Base-by-base conservation (phyloP, 2,329 filamentous ascomycete genomes). In the Cylindrodendrum hubeiense region DNA sequence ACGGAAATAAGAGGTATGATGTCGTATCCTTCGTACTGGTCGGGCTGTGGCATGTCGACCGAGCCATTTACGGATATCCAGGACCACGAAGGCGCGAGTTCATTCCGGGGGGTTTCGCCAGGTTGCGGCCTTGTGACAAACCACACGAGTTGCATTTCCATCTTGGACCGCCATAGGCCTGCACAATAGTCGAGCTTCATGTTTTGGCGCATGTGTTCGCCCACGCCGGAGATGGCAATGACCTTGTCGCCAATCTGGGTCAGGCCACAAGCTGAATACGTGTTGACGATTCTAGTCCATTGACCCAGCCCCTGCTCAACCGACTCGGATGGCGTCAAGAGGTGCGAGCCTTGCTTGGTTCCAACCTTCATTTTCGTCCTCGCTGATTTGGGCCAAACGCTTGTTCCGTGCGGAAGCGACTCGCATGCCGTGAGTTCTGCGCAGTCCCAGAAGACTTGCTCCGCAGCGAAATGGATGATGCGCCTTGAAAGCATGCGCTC, bases 371-470 rank as follows among this genome's bases (percentile, higher is more conserved):
- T 39, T 3, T 28, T 30, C 19, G 33, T 34, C 6, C 13, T 15
- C 0, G 30, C 9, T 3, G 22, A 33, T 6, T n/a, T 12, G 2
- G 13, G 28, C 60, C 60, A 63, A 7, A 33, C 49, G 1, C 15
- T 53, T 24, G 60, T 43, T 0, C 55, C 55, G 9, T 19, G 33
- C 10, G 30, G 34, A 0, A 53, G 21, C n/a, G 39, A 47, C 15
- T 60, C 64, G 21, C 50, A 47, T 1, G 64, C 55, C 17, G 55
- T 60, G 15, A 53, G 44, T 5, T 66, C 61, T 6, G 26, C 22
- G 4, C 65, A 69, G 19, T 67, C 67, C 67, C 67, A 69, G 4
- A 67, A 47, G 15, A 63, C 54, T 33, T 69, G 67, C 5, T 63
- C 52, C 2, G 47, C 57, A 22, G 57, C 37, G 24, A 67, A 69